Percentiles rank a stretch among this genome's conserved stretches.
These are phyloP conservation scores for Neurospora sp. DNA, from an alignment of 495 filamentous ascomycete genomes.

Conservation along the genomic window DNA sequence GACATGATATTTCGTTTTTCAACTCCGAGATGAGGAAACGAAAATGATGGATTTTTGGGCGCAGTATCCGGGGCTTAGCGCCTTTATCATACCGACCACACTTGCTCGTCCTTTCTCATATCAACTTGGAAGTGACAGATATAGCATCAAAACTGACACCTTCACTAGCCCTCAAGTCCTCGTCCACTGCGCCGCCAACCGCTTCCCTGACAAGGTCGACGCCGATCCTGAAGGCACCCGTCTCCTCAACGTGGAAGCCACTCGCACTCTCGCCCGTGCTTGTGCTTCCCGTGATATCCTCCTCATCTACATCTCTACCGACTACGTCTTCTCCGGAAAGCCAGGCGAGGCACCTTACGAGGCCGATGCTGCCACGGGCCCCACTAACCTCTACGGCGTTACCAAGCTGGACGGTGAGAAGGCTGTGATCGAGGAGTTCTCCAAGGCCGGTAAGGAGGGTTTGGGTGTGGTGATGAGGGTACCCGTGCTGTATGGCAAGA, in stretches of 20 bases:
- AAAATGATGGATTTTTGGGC: no score
- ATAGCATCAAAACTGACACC: conserved; percentile 23
- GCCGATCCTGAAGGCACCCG: conserved; percentile 65
- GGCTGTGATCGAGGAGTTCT: conserved; percentile 54
- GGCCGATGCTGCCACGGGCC: conserved; percentile 47
- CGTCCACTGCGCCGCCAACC: conserved; percentile 61
- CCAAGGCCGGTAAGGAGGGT: conserved; percentile 35
- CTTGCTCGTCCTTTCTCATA: neutral
- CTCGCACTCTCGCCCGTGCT: conserved; percentile 52
- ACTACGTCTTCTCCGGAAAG: conserved; percentile 82
- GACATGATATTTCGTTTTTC: neutral
- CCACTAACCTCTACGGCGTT: conserved; percentile 80
- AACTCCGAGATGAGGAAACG: neutral
- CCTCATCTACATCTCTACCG: conserved; percentile 87
- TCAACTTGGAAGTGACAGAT: neutral
- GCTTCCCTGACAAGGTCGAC: conserved; percentile 77
- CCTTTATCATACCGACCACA: no score
- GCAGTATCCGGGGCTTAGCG: no score
- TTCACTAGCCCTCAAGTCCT: neutral
- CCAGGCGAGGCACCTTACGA: conserved; percentile 83
- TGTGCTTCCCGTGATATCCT: conserved; percentile 53
- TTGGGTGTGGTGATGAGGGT: conserved; percentile 67
- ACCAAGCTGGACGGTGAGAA: conserved; percentile 79
- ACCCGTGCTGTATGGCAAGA: conserved; percentile 76
- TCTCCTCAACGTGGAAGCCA: conserved; percentile 65